Conservation (phyloP, 257 asterid species). For the Parsonsia alboflavescens region DNA sequence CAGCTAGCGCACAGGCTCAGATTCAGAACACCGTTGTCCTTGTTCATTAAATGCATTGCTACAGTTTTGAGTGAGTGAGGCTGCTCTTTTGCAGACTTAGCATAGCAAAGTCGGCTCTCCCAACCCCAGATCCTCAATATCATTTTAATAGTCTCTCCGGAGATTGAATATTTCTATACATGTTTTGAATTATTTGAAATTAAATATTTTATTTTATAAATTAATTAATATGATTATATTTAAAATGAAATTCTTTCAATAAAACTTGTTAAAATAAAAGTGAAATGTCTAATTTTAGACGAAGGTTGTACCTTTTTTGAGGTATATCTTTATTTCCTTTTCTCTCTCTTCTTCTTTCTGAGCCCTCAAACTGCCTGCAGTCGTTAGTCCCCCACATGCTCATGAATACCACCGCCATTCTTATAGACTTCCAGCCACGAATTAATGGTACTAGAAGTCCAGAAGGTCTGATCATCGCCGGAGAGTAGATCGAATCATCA, state of each 20-base stretch:
- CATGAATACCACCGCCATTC: neutral
- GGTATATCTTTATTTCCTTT: too few relatives aligned
- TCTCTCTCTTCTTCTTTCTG: too few relatives aligned
- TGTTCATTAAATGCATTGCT: conserved; percentile 25
- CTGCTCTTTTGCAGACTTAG: conserved; percentile 1
- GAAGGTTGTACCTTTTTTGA: too few relatives aligned
- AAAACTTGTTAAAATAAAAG: too few relatives aligned
- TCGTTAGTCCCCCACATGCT: too few relatives aligned
- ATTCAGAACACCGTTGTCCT: conserved; percentile 6
- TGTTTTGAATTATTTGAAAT: too few relatives aligned
- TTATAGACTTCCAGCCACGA: neutral
- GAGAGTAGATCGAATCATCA: neutral
- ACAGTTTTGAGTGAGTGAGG: neutral
- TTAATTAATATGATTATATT: too few relatives aligned
- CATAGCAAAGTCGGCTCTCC: conserved; percentile 24
- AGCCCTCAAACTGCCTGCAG: too few relatives aligned
- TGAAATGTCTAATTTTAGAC: too few relatives aligned
- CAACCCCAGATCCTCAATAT: too few relatives aligned
- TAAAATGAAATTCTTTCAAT: too few relatives aligned
- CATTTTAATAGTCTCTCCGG: neutral
- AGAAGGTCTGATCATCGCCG: neutral
- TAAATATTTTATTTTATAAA: too few relatives aligned
- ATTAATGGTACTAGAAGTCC: neutral
- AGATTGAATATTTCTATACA: neutral
- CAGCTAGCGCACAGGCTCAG: neutral